These are phyloP conservation scores for Coleophoma cylindrospora DNA, from an alignment of 2,329 filamentous ascomycete species.

Conservation along the genomic window DNA sequence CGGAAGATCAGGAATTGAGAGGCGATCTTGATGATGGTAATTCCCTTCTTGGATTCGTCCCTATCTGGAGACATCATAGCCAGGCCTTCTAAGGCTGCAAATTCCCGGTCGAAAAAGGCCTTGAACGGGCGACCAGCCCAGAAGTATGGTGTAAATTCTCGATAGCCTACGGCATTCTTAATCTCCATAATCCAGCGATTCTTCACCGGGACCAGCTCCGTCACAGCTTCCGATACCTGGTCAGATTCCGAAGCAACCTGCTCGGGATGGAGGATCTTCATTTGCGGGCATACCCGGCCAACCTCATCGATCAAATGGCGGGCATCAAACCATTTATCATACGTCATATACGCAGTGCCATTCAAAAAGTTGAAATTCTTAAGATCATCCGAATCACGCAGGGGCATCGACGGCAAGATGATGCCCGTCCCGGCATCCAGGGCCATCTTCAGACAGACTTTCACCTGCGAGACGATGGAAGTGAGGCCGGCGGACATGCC, in stretches of 20 bases:
- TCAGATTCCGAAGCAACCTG: constrained; percentile 8
- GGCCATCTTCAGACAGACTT: constrained; percentile 31
- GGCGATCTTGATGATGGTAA: constrained; percentile 25
- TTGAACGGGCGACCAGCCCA: constrained; percentile 26
- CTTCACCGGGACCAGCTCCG: constrained; percentile 13
- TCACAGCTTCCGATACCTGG: background rate
- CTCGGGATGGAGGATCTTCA: constrained; percentile 25
- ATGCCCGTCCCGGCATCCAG: constrained; percentile 25
- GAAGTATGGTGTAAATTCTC: constrained; percentile 23
- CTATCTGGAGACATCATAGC: constrained; percentile 5
- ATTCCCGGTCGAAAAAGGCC: constrained; percentile 20
- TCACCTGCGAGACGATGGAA: constrained; percentile 28
- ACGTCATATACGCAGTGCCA: constrained; percentile 23
- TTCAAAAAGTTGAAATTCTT: constrained; percentile 28
- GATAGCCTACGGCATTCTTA: constrained; percentile 18
- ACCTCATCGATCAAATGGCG: constrained; percentile 22
- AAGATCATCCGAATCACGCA: constrained; percentile 25
- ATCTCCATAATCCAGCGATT: constrained; percentile 18
- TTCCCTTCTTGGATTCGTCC: constrained; percentile 16
- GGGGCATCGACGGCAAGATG: constrained; percentile 27
- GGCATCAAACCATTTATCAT: constrained; percentile 30
- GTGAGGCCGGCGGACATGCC: constrained; percentile 28
- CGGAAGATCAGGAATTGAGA: constrained; percentile 29
- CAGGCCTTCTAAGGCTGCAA: constrained; percentile 6
- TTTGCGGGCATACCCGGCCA: constrained; percentile 23